Evolutionary conservation across 306 rosid genomes (phyloP), one percentile per base, ranked within the genome.

Genomic region (Prunus fruticosa): DNA sequence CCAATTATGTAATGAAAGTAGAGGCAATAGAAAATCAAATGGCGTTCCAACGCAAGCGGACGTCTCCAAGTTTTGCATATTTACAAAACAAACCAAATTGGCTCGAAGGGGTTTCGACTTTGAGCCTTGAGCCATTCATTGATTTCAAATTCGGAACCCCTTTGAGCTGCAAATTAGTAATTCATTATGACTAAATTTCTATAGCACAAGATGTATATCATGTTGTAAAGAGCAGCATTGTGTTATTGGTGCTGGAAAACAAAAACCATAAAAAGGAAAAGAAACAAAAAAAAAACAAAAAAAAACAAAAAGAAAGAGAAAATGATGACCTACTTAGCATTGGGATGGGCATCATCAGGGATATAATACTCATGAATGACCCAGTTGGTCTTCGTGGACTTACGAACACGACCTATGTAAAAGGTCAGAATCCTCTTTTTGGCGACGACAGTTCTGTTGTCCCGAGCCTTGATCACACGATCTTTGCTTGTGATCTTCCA

Each of bases 401-500:
- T 0, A 30, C 84, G 84, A 83, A 38, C 62, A 38, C 78, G 81
- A 3, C 89, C 91, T 5, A 0, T 0, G 16, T 87, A 14, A 76
- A 84, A 93, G 47, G 89, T 92, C 72, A 94, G 72, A 23, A 86
- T 88, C 85, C 84, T 90, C 87, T 88, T 94, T 13, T 74, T 78
- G 14, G 90, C 98, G 67, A 91, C 86, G 34, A 86, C 61, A 0
- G 9, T 38, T 38, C 8, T 34, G 41, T 28, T 82, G n/a, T 76
- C 82, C 3, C 43, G 67, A 4, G 3, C 70, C 83, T n/a, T 85
- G 54, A 91, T 73, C 0, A 15, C 6, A 20, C 88, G 65, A 7
- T 87, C 91, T 7, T 3, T 38, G 1, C 97, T 91, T 5, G 96
- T 91, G 71, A 71, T 19, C 74, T 94, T 91, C 98, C 96, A 94